A percentile compares a stretch with the other conserved stretches of the same genome.
Conservation (phyloP, 768 basidiomycete genomes). For the Lactifluus pinguis region DNA sequence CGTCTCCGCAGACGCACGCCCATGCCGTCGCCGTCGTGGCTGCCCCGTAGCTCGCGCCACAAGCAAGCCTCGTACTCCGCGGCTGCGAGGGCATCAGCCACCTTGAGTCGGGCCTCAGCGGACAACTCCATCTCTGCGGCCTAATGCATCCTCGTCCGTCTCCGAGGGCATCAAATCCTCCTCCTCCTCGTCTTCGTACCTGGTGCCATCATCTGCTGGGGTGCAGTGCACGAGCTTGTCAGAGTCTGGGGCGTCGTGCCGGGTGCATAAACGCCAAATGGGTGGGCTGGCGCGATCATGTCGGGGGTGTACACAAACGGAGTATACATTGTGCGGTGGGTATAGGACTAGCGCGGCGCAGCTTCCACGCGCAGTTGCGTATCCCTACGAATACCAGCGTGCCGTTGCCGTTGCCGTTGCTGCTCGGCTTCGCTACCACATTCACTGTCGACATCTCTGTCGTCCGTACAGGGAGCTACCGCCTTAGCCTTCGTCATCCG, state of each 20-base stretch:
- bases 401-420: background rate
- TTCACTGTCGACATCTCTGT: background rate
- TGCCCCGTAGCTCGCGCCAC: too few relatives aligned
- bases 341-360: too few relatives aligned
- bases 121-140: too few relatives aligned
- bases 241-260: background rate
- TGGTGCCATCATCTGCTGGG: background rate
- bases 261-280: conserved; percentile 23
- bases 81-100: too few relatives aligned
- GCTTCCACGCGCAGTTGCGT: background rate
- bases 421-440: too few relatives aligned
- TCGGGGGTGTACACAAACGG: conserved; percentile 21
- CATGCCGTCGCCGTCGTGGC: too few relatives aligned
- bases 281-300: conserved; percentile 14
- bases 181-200: background rate
- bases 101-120: too few relatives aligned
- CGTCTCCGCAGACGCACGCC: too few relatives aligned
- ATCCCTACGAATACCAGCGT: background rate
- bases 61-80: too few relatives aligned
- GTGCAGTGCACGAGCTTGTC: background rate
- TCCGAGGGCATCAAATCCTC: too few relatives aligned
- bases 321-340: too few relatives aligned
- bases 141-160: too few relatives aligned
- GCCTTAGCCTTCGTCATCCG: conserved; percentile 9
- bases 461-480: conserved; percentile 2